Conservation (phyloP, 371 early-diverging fungal genomes). For the Mucor circinelloides region DNA sequence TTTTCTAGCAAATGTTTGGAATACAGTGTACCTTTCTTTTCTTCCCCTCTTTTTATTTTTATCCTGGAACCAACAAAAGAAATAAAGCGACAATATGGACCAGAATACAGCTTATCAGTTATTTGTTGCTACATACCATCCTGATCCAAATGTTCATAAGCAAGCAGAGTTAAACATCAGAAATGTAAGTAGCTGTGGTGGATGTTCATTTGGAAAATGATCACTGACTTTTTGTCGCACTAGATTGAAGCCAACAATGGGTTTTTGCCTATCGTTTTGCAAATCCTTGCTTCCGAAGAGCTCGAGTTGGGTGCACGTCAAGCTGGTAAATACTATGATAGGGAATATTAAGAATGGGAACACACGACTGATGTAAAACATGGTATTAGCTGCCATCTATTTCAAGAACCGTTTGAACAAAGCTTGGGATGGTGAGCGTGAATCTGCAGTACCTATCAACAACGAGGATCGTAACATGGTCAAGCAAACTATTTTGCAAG, state of each 20-base stretch:
- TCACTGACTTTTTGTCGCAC: background rate
- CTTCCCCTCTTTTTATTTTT: background rate
- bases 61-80: background rate
- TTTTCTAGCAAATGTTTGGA: background rate
- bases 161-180: conserved; percentile 61
- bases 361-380: background rate
- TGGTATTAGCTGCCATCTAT: conserved; percentile 83
- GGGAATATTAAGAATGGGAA: background rate
- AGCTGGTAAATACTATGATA: conserved; percentile 61
- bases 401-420: conserved; percentile 89
- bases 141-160: conserved; percentile 68
- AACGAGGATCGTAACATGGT: conserved; percentile 79
- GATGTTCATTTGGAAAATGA: background rate
- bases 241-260: conserved; percentile 66
- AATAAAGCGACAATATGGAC: conserved; percentile 35
- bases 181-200: conserved; percentile 23
- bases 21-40: background rate
- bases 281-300: conserved; percentile 69
- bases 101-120: conserved; percentile 51
- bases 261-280: conserved; percentile 70
- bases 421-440: conserved; percentile 68
- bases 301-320: conserved; percentile 70
- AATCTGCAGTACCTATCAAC: conserved; percentile 52
- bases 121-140: conserved; percentile 72
- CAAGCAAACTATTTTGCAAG: conserved; percentile 77